Conservation (phyloP, 169 alveolate genomes). For the Cryptosporidium xiaoi region DNA sequence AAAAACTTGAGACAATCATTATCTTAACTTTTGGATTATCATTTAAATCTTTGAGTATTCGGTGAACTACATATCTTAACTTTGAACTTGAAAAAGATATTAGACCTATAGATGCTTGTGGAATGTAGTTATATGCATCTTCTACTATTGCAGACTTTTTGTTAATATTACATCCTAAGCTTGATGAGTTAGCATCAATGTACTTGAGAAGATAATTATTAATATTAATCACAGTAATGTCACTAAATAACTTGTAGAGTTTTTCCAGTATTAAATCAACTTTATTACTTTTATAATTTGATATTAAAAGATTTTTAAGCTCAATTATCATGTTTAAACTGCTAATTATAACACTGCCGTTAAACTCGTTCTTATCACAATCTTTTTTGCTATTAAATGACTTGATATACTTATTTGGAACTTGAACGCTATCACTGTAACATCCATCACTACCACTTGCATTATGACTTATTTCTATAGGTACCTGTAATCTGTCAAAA, state of each 20-base stretch:
- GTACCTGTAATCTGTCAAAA: slow-evolving; percentile 64
- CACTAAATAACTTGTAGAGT: slow-evolving; percentile 12
- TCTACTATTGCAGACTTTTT: too few species aligned
- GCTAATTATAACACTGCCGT: not conserved
- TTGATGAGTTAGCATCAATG: not conserved
- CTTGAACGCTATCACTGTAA: not conserved
- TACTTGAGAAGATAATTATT: slow-evolving; percentile 26
- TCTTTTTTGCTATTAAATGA: not conserved
- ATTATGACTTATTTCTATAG: slow-evolving; percentile 33
- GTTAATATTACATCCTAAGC: not conserved
- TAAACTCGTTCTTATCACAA: not conserved
- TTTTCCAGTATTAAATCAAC: slow-evolving; percentile 8
- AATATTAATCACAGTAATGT: slow-evolving; percentile 22
- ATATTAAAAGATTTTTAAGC: not conserved
- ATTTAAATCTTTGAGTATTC: slow-evolving; percentile 25
- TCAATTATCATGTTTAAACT: slow-evolving; percentile 14
- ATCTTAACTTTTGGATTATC: slow-evolving; percentile 25
- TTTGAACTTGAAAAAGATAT: slow-evolving; percentile 64
- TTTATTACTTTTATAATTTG: slow-evolving; percentile 7
- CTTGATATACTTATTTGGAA: too few species aligned
- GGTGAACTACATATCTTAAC: slow-evolving; percentile 33
- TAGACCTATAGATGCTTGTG: slow-evolving; percentile 35
- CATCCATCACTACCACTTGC: not conserved
- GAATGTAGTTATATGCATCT: slow-evolving; percentile 11
- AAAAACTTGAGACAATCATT: slow-evolving; percentile 61